Evolutionary conservation across 1,284 basidiomycete genomes (phyloP).

Genomic region (Fereydounia khargensis): DNA sequence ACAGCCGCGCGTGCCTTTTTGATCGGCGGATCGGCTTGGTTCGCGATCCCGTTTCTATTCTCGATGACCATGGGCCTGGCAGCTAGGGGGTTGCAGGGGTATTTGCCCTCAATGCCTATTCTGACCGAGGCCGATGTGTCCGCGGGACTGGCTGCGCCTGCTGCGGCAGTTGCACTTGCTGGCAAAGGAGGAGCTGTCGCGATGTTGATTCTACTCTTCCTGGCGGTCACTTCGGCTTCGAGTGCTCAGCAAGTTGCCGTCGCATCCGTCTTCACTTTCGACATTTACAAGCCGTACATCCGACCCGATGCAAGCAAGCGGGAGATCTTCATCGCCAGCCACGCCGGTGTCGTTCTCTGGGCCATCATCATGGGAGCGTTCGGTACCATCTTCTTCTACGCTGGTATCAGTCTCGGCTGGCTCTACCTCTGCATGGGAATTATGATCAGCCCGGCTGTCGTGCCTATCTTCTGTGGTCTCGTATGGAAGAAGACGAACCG

Average conservation of each 20-base stretch:
- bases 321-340: constrained; percentile 67
- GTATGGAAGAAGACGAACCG: constrained; percentile 46
- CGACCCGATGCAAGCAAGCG: constrained; percentile 65
- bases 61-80: constrained; percentile 65
- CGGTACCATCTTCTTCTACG: constrained; percentile 73
- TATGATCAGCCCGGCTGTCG: constrained; percentile 78
- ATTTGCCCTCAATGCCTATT: constrained; percentile 34
- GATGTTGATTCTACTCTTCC: constrained; percentile 70
- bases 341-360: constrained; percentile 66
- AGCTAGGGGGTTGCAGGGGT: constrained; percentile 61
- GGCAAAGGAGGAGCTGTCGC: constrained; percentile 71
- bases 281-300: constrained; percentile 69
- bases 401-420: constrained; percentile 71
- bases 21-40: constrained; percentile 77
- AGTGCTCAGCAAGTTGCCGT: constrained; percentile 85
- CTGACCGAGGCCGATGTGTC: constrained; percentile 36
- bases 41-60: constrained; percentile 66
- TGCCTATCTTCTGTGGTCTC: constrained; percentile 77
- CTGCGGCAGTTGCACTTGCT: constrained; percentile 69
- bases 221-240: constrained; percentile 72
- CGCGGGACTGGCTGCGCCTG: constrained; percentile 50
- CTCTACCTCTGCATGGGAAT: constrained; percentile 68
- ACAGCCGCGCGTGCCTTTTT: constrained; percentile 85
- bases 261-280: constrained; percentile 63
- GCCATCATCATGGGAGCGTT: constrained; percentile 76